Evolutionary conservation across 441 rosid genomes (phyloP).

Genomic region (Biscutella laevigata): DNA sequence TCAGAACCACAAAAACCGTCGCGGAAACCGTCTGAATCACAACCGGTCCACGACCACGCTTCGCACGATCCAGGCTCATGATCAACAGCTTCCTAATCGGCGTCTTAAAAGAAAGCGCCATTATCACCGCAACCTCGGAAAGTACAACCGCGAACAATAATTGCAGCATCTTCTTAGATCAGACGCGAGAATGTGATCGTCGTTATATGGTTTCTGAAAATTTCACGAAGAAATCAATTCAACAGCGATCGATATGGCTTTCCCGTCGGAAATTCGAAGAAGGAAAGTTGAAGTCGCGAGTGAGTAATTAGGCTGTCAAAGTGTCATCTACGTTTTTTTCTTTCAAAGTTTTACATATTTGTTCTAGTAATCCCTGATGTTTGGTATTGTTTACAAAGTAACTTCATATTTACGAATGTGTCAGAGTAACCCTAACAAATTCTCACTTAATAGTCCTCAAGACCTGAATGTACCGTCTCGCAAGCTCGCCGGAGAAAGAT

Average conservation of each 20-base stretch:
- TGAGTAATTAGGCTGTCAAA: constrained; percentile 1
- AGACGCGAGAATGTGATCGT: not conserved
- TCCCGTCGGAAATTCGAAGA: constrained; percentile 17
- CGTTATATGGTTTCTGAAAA: not conserved
- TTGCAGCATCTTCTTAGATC: constrained; percentile 36
- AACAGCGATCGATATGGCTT: constrained; percentile 2
- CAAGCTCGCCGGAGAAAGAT: constrained; percentile 2
- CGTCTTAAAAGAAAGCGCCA: constrained; percentile 47
- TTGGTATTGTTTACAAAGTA: not conserved
- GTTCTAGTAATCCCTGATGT: not conserved
- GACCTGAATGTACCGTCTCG: not conserved
- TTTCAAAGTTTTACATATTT: not conserved
- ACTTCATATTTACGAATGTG: not conserved
- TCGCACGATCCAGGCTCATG: constrained; percentile 42
- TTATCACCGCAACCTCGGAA: constrained; percentile 37
- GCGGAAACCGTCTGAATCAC: constrained; percentile 48
- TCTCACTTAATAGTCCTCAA: not conserved
- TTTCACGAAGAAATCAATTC: not conserved
- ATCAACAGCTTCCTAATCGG: constrained; percentile 55
- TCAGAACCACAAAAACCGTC: constrained; percentile 37
- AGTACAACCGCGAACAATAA: constrained; percentile 40
- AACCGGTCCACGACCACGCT: constrained; percentile 66
- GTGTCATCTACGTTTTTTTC: not conserved
- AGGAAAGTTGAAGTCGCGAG: constrained; percentile 15
- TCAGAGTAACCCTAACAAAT: not conserved